These are phyloP conservation scores for Acanthamoeba culbertsoni DNA, from an alignment of 208 protist genomes.

Conservation along the genomic window DNA sequence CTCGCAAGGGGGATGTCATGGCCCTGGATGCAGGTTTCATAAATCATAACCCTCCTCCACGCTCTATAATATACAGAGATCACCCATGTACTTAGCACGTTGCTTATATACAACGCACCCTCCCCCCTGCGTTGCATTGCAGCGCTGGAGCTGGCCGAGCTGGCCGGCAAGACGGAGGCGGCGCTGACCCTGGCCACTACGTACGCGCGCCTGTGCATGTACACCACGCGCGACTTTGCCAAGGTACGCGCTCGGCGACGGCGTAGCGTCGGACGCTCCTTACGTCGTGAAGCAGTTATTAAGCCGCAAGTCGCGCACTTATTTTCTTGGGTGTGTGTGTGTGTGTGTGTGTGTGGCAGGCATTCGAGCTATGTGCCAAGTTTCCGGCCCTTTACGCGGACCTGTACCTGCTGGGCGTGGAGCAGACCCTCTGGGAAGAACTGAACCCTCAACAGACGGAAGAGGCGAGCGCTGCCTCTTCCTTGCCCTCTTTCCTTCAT, in stretches of 20 bases:
- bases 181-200: not conserved
- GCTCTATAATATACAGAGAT: not conserved
- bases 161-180: not conserved
- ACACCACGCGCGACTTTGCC: not conserved
- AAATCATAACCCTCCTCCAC: not conserved
- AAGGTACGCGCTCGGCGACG: not conserved
- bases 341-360: not conserved
- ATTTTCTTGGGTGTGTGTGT: not conserved
- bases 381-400: not conserved
- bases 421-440: not conserved
- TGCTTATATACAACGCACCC: not conserved
- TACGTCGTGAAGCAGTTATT: no score
- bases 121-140: not conserved
- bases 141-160: not conserved
- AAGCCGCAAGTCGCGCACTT: no score
- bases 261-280: no score
- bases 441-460: not conserved
- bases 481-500: not conserved
- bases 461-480: not conserved
- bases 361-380: conserved; percentile 6
- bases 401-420: not conserved
- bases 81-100: not conserved
- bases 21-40: not conserved
- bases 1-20: not conserved
- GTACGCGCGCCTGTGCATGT: not conserved